These are phyloP conservation scores for Pythium utonaiense DNA, from an alignment of 352 stramenopile species.

Conservation along the genomic window DNA sequence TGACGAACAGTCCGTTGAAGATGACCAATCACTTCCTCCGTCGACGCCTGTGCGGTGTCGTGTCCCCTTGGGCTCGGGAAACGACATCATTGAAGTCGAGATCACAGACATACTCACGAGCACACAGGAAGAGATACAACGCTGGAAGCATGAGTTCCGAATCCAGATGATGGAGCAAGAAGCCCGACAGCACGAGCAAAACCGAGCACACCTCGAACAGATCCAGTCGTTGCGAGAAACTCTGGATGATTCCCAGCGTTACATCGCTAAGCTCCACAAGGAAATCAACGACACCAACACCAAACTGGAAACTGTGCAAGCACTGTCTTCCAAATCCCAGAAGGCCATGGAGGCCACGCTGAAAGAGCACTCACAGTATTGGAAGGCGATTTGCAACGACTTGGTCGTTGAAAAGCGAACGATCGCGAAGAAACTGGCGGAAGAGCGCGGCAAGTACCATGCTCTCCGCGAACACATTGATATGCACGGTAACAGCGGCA, in stretches of 20 bases:
- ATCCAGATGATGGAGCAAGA: constrained; percentile 29
- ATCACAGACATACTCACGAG: constrained; percentile 24
- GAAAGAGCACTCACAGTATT: constrained; percentile 25
- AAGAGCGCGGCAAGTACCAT: constrained; percentile 27
- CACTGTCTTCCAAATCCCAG: constrained; percentile 16
- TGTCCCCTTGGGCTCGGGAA: constrained; percentile 1
- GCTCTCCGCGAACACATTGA: constrained; percentile 23
- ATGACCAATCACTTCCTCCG: constrained; percentile 5
- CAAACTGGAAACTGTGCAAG: constrained; percentile 21
- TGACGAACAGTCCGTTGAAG: background rate
- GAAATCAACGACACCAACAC: constrained; percentile 21
- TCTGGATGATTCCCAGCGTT: constrained; percentile 16
- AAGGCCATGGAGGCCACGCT: constrained; percentile 26
- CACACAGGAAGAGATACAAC: constrained; percentile 22
- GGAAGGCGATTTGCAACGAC: constrained; percentile 27
- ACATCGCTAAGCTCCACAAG: constrained; percentile 18
- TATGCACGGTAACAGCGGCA: constrained; percentile 12
- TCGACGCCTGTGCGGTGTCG: background rate
- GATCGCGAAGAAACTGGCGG: constrained; percentile 20
- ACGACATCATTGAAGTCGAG: constrained; percentile 27
- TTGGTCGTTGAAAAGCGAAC: constrained; percentile 22
- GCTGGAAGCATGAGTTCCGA: constrained; percentile 26
- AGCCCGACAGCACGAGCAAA: constrained; percentile 19
- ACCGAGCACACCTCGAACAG: constrained; percentile 19
- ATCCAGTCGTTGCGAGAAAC: constrained; percentile 19